Conservation (phyloP, 129 eudicot species). For the Daucus carota region DNA sequence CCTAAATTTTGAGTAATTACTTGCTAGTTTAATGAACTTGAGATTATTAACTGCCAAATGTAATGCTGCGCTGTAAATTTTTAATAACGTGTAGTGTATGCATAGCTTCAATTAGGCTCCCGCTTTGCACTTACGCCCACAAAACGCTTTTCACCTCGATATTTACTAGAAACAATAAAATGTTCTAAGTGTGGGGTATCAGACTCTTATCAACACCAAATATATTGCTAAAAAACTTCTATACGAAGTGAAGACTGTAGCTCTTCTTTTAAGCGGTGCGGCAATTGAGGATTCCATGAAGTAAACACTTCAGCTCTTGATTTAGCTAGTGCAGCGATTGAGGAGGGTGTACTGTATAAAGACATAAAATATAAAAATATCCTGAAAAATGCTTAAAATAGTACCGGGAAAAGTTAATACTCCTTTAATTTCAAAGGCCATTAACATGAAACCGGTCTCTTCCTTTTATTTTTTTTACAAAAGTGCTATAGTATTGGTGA, state of each 20-base stretch:
- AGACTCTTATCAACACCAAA: background rate
- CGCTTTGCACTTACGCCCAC: background rate
- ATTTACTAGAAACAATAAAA: background rate
- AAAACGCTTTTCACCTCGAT: background rate
- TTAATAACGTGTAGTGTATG: background rate
- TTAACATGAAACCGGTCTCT: background rate
- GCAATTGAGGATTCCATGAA: too few relatives aligned
- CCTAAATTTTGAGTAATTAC: background rate
- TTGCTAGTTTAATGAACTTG: background rate
- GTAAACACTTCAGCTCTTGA: too few relatives aligned
- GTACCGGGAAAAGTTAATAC: background rate
- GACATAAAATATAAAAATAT: too few relatives aligned
- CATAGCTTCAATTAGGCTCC: background rate
- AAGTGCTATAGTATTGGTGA: background rate
- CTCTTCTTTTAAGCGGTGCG: too few relatives aligned
- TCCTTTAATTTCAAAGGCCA: background rate
- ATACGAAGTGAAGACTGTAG: background rate
- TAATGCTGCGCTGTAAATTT: background rate
- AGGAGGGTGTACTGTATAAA: background rate
- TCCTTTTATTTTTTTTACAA: background rate
- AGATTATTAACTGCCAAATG: background rate
- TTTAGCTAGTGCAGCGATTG: background rate
- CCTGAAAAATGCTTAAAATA: background rate
- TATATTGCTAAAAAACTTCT: background rate
- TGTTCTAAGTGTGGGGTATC: background rate